A percentile compares a stretch with the other conserved stretches of the same genome.
These are phyloP conservation scores for Penicillium sp. DNA, from an alignment of 2,329 filamentous ascomycete genomes.

Conservation along the genomic window DNA sequence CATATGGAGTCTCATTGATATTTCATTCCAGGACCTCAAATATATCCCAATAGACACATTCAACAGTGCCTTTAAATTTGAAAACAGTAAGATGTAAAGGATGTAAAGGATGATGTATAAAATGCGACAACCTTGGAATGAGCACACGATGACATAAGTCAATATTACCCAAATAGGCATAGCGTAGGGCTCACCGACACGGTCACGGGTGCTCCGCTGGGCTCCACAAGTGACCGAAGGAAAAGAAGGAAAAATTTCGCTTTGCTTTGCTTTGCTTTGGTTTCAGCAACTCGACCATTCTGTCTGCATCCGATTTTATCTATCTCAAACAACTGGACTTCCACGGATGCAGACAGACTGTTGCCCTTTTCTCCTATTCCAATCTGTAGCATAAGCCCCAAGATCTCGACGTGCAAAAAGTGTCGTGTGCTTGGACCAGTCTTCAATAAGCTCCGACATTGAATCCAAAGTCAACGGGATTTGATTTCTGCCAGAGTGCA, in stretches of 20 bases:
- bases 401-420: constrained; percentile 7
- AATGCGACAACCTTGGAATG: background rate
- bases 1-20: background rate
- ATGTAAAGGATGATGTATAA: background rate
- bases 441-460: constrained; percentile 13
- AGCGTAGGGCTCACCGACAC: constrained; percentile 16
- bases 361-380: constrained; percentile 1
- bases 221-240: constrained; percentile 21
- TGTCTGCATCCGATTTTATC: constrained; percentile 17
- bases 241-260: constrained; percentile 22
- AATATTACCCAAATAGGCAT: constrained; percentile 13
- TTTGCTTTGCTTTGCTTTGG: constrained; percentile 3
- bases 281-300: constrained; percentile 11
- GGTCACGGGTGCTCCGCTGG: constrained; percentile 26
- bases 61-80: background rate
- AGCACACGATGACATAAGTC: constrained; percentile 14
- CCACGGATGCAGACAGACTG: constrained; percentile 22
- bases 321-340: constrained; percentile 12
- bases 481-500: constrained; percentile 5
- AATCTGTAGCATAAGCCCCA: constrained; percentile 13
- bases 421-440: constrained; percentile 25
- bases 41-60: background rate
- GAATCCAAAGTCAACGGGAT: constrained; percentile 3
- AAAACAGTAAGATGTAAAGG: background rate
- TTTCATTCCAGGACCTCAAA: background rate